A percentile compares a stretch with the other conserved stretches of the same genome.
phyloP scores from a whole-genome alignment of 768 basidiomycete genomes.

The Auricularia heimuer region DNA sequence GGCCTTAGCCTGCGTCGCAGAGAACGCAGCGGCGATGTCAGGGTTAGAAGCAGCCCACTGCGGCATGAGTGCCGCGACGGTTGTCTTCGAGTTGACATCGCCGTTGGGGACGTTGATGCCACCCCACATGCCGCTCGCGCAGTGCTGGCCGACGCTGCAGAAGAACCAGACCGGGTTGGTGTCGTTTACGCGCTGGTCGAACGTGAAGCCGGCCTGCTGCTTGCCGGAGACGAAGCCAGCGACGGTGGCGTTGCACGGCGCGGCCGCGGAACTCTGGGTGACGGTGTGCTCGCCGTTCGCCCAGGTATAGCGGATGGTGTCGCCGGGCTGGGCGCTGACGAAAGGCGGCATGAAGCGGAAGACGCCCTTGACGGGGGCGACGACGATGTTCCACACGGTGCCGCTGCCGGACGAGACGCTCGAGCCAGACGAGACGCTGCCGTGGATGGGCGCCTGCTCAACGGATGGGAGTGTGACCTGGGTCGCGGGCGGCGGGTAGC shows the following conservation, averaged over 20 bases:
- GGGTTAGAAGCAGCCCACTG: not conserved
- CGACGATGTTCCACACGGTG: not conserved
- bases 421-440: not conserved
- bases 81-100: constrained; percentile 18
- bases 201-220: constrained; percentile 13
- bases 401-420: not conserved
- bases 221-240: constrained; percentile 18
- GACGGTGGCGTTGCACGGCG: constrained; percentile 18
- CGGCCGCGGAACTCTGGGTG: constrained; percentile 17
- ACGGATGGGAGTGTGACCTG: not conserved
- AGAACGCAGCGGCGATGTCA: not conserved
- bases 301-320: constrained; percentile 17
- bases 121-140: constrained; percentile 21
- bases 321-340: constrained; percentile 16
- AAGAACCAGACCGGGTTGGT: constrained; percentile 16
- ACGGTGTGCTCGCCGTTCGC: constrained; percentile 20
- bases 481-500: not conserved
- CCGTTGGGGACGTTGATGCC: constrained; percentile 17
- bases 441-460: not conserved
- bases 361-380: not conserved
- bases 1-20: not conserved
- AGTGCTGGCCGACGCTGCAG: constrained; percentile 19
- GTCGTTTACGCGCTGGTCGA: constrained; percentile 11
- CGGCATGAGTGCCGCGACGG: constrained; percentile 46
- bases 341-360: constrained; percentile 18